A percentile compares a stretch with the other conserved stretches of the same genome.
phyloP scores from a whole-genome alignment of 305 asterid genomes.

The Withania somnifera region DNA sequence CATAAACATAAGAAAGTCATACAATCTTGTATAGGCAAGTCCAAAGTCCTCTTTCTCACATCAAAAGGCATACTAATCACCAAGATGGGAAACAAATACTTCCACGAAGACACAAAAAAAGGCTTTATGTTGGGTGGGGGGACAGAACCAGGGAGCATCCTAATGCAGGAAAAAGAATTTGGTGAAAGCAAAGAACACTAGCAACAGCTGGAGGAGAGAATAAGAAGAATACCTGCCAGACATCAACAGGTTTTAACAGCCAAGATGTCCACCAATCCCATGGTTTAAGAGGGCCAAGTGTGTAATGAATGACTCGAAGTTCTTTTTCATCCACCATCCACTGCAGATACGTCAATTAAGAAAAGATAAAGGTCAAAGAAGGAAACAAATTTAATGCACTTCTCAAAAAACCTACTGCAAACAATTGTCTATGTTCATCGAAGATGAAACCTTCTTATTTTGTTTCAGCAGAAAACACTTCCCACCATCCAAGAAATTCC shows the following conservation, averaged over 20 bases:
- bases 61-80: neutral
- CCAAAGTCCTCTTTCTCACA: neutral
- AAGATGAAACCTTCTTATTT: neutral
- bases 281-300: slow-evolving; percentile 98
- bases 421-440: neutral
- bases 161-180: neutral
- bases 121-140: neutral
- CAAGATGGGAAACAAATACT: neutral
- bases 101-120: neutral
- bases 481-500: neutral
- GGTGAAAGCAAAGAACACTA: neutral
- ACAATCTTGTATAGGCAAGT: neutral
- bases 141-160: neutral
- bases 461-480: neutral
- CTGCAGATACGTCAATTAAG: slow-evolving; percentile 27
- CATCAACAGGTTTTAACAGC: slow-evolving; percentile 96
- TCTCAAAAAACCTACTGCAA: neutral
- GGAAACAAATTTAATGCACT: neutral
- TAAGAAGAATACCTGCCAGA: slow-evolving; percentile 71
- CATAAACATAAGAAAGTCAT: slow-evolving; percentile 3
- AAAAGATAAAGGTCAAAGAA: neutral
- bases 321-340: slow-evolving; percentile 97
- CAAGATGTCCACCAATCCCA: slow-evolving; percentile 99
- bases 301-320: slow-evolving; percentile 88
- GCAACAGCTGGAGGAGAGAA: neutral